Conservation (phyloP, 2,329 filamentous ascomycete genomes). For the Epichloe coenophiala region DNA sequence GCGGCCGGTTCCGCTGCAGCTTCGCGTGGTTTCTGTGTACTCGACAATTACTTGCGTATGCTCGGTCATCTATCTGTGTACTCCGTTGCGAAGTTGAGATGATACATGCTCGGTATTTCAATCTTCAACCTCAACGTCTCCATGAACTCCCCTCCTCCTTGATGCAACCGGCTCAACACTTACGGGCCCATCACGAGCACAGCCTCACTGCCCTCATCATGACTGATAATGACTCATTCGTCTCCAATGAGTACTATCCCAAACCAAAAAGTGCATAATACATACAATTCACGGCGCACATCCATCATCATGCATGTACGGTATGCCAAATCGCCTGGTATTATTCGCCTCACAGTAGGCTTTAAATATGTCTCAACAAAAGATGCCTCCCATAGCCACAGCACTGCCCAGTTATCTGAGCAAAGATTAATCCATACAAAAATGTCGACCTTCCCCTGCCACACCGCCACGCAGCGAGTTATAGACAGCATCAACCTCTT, state of each 20-base stretch:
- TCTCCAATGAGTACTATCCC: background rate
- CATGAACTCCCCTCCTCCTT: too few relatives aligned
- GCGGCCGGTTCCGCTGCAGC: background rate
- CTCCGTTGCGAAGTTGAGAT: background rate
- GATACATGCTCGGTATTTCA: too few relatives aligned
- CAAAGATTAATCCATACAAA: slow-evolving; percentile 11
- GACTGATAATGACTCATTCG: too few relatives aligned
- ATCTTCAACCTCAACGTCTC: too few relatives aligned
- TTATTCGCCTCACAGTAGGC: background rate
- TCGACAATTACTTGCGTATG: background rate
- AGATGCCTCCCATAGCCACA: background rate
- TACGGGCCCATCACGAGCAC: too few relatives aligned
- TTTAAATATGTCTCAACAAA: background rate
- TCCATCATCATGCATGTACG: background rate
- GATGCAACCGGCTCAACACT: too few relatives aligned
- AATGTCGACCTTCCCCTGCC: background rate
- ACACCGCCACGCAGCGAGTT: background rate
- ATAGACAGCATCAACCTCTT: background rate
- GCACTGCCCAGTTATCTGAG: background rate
- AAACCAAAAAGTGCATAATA: background rate
- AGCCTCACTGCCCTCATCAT: too few relatives aligned
- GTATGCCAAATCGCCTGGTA: background rate
- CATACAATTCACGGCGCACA: background rate
- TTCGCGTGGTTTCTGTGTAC: background rate
- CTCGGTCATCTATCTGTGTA: background rate